Evolutionary conservation across 192 early-diverging fungal genomes (phyloP).

Genomic region (Backusella liffmaniae): DNA sequence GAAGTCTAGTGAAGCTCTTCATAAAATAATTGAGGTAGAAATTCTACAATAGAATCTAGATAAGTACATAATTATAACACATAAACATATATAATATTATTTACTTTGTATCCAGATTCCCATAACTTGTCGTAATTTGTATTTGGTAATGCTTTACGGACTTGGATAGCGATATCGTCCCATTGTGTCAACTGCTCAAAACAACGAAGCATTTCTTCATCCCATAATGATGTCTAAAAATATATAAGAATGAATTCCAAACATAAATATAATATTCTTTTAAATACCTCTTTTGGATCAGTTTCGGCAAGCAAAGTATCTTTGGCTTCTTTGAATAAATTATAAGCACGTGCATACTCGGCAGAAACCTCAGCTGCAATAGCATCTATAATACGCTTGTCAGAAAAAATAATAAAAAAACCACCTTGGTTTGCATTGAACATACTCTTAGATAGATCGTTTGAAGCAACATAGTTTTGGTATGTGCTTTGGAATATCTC

Average conservation of each 20-base stretch:
- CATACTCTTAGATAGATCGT: constrained; percentile 44
- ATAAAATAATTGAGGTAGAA: constrained; percentile 58
- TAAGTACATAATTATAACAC: background rate
- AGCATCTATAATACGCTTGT: constrained; percentile 42
- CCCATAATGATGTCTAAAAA: constrained; percentile 36
- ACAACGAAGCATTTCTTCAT: constrained; percentile 57
- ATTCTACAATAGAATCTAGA: constrained; percentile 21
- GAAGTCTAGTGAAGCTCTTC: constrained; percentile 49
- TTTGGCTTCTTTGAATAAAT: constrained; percentile 40
- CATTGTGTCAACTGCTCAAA: constrained; percentile 62
- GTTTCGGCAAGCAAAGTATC: constrained; percentile 29
- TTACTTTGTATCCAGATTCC: constrained; percentile 45
- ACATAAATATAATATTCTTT: background rate
- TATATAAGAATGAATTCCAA: background rate
- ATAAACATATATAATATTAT: background rate
- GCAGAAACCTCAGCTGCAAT: constrained; percentile 61
- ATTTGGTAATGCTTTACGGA: constrained; percentile 45
- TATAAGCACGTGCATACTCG: constrained; percentile 53
- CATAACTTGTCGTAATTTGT: constrained; percentile 52
- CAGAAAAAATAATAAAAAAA: background rate
- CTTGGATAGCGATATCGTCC: constrained; percentile 53
- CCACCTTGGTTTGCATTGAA: background rate
- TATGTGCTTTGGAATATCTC: constrained; percentile 68
- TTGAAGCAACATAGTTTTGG: constrained; percentile 53
- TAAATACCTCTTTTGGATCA: constrained; percentile 39